Evolutionary conservation across 2,329 filamentous ascomycete species (phyloP), one percentile per base, ranked within the genome.

Genomic region (Cryphonectria nitschkei): DNA sequence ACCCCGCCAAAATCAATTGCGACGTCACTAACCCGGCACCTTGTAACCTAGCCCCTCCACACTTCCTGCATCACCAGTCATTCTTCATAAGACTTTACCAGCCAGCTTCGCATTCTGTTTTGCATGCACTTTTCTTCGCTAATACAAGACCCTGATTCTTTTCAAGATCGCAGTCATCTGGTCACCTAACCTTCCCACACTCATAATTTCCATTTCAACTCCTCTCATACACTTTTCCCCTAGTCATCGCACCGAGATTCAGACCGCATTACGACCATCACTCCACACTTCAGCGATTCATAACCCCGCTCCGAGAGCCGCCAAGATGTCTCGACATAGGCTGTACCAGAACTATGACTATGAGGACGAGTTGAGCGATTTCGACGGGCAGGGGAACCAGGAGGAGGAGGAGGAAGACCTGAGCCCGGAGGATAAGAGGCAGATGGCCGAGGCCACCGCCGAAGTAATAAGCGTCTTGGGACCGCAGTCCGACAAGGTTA

Each of bases 381-480:
- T 82, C 69, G 85, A 88, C 54, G 82, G 79, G 8, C 79, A 76
- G 32, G 81, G 77, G 1, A 81, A 83, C 54, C 83, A 84, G 7
- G 82, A 82, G 19, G 85, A 81, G 22, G 81, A 83, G 62, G 83
- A 82, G 22, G 83, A 84, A 71, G 79, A 86, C 74, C 78, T 86
- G 60, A 86, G 82, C 67, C 77, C 81, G 0, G 85, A 87, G 74
- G 85, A 87, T 73, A 80, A 80, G 56, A 79, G 77, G 11, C 79
- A 81, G 16, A 87, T 97, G 87, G 85, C 86, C 54, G 80, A 87
- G 54, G 91, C 90, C 66, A 93, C 91, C 0, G 83, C 86, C 54
- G 85, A 90, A 74, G 92, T 97, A 50, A 86, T 88, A 71, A 84
- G 85, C 73, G 86, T 87, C 11, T 84, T 97, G n/a, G 91, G 89